Evolutionary conservation across 768 basidiomycete genomes (phyloP).

Genomic region (Lentinus brumalis): DNA sequence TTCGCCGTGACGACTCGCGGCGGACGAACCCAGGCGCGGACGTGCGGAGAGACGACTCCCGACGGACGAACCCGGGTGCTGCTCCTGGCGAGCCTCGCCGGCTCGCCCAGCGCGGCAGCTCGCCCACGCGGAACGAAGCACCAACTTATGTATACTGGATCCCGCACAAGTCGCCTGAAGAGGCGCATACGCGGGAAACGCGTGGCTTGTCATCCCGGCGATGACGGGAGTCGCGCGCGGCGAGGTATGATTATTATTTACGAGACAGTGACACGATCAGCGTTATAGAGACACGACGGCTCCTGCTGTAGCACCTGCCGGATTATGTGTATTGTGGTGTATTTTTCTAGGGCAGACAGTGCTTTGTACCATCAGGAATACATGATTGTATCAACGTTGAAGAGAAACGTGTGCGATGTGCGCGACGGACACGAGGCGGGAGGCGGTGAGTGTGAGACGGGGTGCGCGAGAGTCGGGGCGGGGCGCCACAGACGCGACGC

Average conservation of each 20-base stretch:
- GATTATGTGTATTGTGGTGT: constrained; percentile 9
- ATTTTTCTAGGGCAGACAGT: constrained; percentile 20
- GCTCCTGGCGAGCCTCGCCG: constrained; percentile 14
- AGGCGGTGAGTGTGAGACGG: constrained; percentile 1
- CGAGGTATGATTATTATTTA: constrained; percentile 22
- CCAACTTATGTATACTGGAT: constrained; percentile 33
- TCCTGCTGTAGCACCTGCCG: constrained; percentile 18
- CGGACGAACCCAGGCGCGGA: constrained; percentile 1
- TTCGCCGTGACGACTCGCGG: constrained; percentile 15
- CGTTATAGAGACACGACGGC: constrained; percentile 14
- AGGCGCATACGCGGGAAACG: constrained; percentile 28
- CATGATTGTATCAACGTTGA: neutral
- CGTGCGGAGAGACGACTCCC: constrained; percentile 13
- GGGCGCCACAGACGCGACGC: neutral
- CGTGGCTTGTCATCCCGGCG: constrained; percentile 42
- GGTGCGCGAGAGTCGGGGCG: neutral
- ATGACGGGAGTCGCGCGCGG: constrained; percentile 31
- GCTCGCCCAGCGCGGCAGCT: constrained; percentile 8
- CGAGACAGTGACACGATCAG: neutral
- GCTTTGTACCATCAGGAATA: constrained; percentile 16
- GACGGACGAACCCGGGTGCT: constrained; percentile 1
- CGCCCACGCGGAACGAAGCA: constrained; percentile 31
- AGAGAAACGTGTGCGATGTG: neutral
- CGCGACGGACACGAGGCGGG: neutral
- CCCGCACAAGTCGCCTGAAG: constrained; percentile 29